Conservation (phyloP, 2,329 filamentous ascomycete genomes). For the Capronia americana region DNA sequence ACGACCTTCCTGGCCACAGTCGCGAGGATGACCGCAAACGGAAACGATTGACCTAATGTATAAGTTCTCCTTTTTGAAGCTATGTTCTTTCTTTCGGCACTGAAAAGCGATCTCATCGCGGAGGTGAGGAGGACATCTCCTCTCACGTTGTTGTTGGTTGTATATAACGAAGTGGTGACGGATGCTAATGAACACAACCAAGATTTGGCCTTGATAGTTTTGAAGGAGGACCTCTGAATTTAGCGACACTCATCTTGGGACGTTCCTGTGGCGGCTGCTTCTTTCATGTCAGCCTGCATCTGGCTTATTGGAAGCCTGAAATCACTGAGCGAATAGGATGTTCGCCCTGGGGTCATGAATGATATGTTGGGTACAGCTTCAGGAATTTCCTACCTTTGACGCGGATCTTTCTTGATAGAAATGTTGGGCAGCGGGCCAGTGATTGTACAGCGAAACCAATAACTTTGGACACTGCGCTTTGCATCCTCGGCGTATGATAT, state of each 20-base stretch:
- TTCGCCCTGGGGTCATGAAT: background rate
- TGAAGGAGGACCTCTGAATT: conserved; percentile 1
- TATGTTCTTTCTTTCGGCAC: background rate
- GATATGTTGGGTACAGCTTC: background rate
- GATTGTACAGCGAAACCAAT: background rate
- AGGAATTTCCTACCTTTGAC: background rate
- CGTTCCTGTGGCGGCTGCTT: background rate
- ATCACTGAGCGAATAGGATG: background rate
- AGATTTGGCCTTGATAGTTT: background rate
- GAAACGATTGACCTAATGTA: conserved; percentile 59
- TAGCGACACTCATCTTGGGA: conserved; percentile 5
- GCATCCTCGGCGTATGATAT: background rate
- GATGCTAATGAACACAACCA: background rate
- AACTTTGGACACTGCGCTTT: background rate
- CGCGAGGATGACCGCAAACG: conserved; percentile 67
- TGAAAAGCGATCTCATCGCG: background rate
- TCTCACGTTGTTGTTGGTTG: background rate
- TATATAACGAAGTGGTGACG: conserved; percentile 8
- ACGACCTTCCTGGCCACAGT: conserved; percentile 62
- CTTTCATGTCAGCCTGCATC: background rate
- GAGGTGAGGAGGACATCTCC: background rate
- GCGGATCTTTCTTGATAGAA: background rate
- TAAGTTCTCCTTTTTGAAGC: conserved; percentile 9
- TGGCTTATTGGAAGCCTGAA: background rate
- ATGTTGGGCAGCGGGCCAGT: background rate